Evolutionary conservation across 169 alveolate species (phyloP), one percentile per base, ranked within the genome.

Genomic region (Fabrea salina): DNA sequence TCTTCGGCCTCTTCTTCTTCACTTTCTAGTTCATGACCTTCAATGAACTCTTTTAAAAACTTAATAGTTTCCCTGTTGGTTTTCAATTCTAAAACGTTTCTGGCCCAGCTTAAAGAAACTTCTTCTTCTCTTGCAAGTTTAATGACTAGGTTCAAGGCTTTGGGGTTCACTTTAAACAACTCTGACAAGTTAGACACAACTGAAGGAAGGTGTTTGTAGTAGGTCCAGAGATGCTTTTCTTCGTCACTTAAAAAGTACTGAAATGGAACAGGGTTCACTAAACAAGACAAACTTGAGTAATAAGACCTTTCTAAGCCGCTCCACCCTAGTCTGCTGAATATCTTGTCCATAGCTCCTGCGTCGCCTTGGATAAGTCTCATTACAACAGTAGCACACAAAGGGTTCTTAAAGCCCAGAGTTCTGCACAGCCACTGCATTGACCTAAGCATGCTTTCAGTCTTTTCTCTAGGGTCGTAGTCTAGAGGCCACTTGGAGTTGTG

Each of bases 141-240:
- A n/a, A 56, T 56, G 16, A 56, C n/a, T 19, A 56, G 16, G 16
- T 56, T 35, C 13, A 56, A 27, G n/a, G 19, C 37, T 22, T n/a
- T 22, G 11, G 68, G 27, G 16, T n/a, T 16, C 1, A 56, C 13
- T 56, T 56, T 22, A 56, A 56, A 56, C 2, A 56, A 2, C 2
- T 56, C 37, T 13, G 68, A 56, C 49, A 56, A 27, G 68, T 56
- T 56, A 19, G 37, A 19, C 27, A 56, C 49, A 1, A 56, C 27
- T 19, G 68, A 56, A n/a, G 68, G 68, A 56, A 56, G 37, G 37
- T 56, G 68, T 27, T 56, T 56, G 49, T 19, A 56, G 11, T 25
- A 25, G 40, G 25, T 56, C 49, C 68, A 56, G 16, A 19, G 40
- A 56, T 56, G 16, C 2, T 56, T 16, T 2, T 22, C 37, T 27